Conservation (phyloP, 495 filamentous ascomycete species). For the Penicillium ucsense region DNA sequence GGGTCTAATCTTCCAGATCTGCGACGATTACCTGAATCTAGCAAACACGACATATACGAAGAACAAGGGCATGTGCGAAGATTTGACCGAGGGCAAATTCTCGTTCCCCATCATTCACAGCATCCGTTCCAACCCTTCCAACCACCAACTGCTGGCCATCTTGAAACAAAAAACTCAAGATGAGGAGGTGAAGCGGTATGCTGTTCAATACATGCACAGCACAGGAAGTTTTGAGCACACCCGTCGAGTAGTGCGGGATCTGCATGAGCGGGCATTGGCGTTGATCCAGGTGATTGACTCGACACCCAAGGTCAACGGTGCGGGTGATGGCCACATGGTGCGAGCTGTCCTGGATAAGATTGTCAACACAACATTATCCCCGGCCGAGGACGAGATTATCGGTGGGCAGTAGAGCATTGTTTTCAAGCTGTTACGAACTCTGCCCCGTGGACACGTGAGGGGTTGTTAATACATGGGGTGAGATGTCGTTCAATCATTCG, state of each 20-base stretch:
- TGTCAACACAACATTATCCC: slow-evolving; percentile 25
- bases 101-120: slow-evolving; percentile 94
- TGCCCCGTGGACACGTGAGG: no score
- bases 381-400: slow-evolving; percentile 16
- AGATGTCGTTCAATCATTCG: no score
- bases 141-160: slow-evolving; percentile 82
- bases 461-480: no score
- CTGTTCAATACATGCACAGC: slow-evolving; percentile 82
- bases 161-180: slow-evolving; percentile 80
- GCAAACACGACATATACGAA: slow-evolving; percentile 58
- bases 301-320: slow-evolving; percentile 21
- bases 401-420: not conserved
- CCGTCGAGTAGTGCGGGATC: slow-evolving; percentile 52
- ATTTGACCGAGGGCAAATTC: slow-evolving; percentile 97
- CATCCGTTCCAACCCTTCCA: slow-evolving; percentile 70
- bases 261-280: slow-evolving; percentile 55
- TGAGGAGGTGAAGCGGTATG: slow-evolving; percentile 83
- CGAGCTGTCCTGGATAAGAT: slow-evolving; percentile 40
- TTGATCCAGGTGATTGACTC: slow-evolving; percentile 62
- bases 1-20: slow-evolving; percentile 91
- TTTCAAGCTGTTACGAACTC: no score
- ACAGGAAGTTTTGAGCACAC: slow-evolving; percentile 88
- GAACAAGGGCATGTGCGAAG: slow-evolving; percentile 94
- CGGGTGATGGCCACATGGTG: slow-evolving; percentile 30
- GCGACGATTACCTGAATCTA: slow-evolving; percentile 93